Evolutionary conservation across 257 asterid species (phyloP).

Genomic region (Mentha longifolia): DNA sequence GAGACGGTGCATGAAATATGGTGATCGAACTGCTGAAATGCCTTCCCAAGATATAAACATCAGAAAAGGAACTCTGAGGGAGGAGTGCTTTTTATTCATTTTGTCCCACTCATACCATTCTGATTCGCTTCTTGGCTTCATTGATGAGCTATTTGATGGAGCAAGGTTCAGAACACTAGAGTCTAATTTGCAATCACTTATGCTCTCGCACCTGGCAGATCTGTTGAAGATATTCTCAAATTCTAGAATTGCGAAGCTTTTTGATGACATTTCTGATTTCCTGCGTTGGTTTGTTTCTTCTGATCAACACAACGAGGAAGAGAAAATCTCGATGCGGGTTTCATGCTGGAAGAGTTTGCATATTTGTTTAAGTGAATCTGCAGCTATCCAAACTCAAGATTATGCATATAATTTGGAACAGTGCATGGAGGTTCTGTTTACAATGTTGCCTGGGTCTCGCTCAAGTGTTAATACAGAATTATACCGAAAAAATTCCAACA

Average conservation of each 20-base stretch:
- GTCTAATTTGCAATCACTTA: slow-evolving; percentile 69
- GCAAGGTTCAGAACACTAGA: slow-evolving; percentile 84
- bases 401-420: slow-evolving; percentile 58
- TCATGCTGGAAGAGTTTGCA: slow-evolving; percentile 94
- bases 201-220: slow-evolving; percentile 72
- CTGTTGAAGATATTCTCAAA: slow-evolving; percentile 70
- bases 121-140: slow-evolving; percentile 78
- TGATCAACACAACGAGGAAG: slow-evolving; percentile 48
- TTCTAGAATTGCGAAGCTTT: slow-evolving; percentile 72
- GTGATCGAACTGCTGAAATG: slow-evolving; percentile 58
- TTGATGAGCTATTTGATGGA: slow-evolving; percentile 76
- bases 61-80: slow-evolving; percentile 67
- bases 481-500: slow-evolving; percentile 36
- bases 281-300: slow-evolving; percentile 55
- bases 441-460: slow-evolving; percentile 55
- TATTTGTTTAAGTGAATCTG: slow-evolving; percentile 58
- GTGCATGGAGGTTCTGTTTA: slow-evolving; percentile 76
- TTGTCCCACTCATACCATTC: slow-evolving; percentile 70
- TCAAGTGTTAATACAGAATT: slow-evolving; percentile 40
- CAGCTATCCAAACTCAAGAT: slow-evolving; percentile 49
- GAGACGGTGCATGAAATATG: slow-evolving; percentile 83
- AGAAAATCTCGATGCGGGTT: slow-evolving; percentile 58
- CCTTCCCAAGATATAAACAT: slow-evolving; percentile 38
- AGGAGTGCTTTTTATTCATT: slow-evolving; percentile 78
- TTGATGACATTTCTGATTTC: slow-evolving; percentile 70